Percentiles rank a stretch among this genome's conserved stretches.
phyloP scores from a whole-genome alignment of 2,329 filamentous ascomycete species.

The Fusarium dlaminii region DNA sequence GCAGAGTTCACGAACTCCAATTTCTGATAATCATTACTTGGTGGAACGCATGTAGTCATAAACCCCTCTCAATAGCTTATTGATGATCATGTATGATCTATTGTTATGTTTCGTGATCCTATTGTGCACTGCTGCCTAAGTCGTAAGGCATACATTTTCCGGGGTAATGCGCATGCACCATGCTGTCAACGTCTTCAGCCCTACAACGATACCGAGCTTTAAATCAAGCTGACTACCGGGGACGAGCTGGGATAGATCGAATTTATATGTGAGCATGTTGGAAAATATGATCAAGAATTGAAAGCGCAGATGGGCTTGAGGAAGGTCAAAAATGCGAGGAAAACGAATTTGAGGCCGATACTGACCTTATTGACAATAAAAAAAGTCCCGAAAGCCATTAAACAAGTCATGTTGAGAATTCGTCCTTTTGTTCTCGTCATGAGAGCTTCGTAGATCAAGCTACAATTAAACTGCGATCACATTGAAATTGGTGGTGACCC shows the following conservation, averaged over 20 bases:
- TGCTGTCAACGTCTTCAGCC: slow-evolving; percentile 37
- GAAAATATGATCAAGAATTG: slow-evolving; percentile 31
- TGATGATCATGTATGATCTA: not conserved
- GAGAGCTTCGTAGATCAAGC: not conserved
- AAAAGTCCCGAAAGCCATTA: not conserved
- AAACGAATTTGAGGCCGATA: slow-evolving; percentile 1
- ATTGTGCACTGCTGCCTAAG: not conserved
- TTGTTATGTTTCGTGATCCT: not conserved
- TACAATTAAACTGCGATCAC: not conserved
- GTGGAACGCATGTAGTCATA: not conserved
- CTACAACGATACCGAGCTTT: slow-evolving; percentile 38
- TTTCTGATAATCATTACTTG: not conserved
- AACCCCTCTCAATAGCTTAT: not conserved
- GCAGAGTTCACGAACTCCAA: not conserved
- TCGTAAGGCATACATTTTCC: not conserved
- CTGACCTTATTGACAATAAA: not conserved
- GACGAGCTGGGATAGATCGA: slow-evolving; percentile 34
- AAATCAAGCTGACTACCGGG: slow-evolving; percentile 35
- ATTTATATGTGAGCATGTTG: slow-evolving; percentile 9
- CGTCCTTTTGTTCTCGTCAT: slow-evolving; percentile 1
- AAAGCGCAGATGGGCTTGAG: not conserved
- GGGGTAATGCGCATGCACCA: not conserved
- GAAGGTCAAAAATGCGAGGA: slow-evolving; percentile 9
- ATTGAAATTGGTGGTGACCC: not conserved
- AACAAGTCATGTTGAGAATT: slow-evolving; percentile 9